Base-by-base conservation (phyloP, 1,284 basidiomycete genomes). In the Trichosporon sp. region DNA sequence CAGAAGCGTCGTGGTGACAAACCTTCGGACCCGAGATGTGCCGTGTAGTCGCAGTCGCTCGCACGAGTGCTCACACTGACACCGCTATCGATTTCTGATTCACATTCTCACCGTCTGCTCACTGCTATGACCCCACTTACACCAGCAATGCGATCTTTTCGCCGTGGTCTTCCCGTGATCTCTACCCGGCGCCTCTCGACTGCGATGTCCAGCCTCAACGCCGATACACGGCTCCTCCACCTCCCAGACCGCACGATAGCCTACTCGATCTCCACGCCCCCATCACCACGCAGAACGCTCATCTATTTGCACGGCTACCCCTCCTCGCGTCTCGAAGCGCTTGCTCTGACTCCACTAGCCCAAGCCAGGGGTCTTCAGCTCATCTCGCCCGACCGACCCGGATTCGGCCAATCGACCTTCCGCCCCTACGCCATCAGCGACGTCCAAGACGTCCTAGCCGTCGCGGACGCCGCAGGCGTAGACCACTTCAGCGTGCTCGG, bases 261-360 rank as follows among this genome's bases (percentile, higher is more conserved):
- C 3, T 54, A n/a, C 16, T n/a, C 27, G 1, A 6, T 54, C 14
- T 29, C 9, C 27, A 29, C 49, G 14, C 49, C 49, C 1, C 14
- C 25, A 16, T 7, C 4, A 8, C 49, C 49, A 7, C 8, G 8
- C 27, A 16, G 10, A 4, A 54, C 49, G 16, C 46, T 69, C 6
- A 16, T 65, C 56, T 64, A 59, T 33, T 49, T 69, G 19, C 67
- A 69, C 58, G 63, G 67, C 16, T 64, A 46, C 32, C 65, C 65
- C 1, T 36, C 56, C 14, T 69, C 65, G 32, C 65, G 67, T 3
- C 61, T 65, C 21, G 65, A 69, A 19, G 60, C 25, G 2, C 14
- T 29, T 0, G 60, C 52, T 3, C 14, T 63, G 3, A 31, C 34
- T 2, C 5, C 29, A 4, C 27, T 49, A 3, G 59, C 60, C 14